Percentiles rank a stretch among this genome's conserved stretches.
These are phyloP conservation scores for Penstemon davidsonii DNA, from an alignment of 257 asterid genomes.

Conservation along the genomic window DNA sequence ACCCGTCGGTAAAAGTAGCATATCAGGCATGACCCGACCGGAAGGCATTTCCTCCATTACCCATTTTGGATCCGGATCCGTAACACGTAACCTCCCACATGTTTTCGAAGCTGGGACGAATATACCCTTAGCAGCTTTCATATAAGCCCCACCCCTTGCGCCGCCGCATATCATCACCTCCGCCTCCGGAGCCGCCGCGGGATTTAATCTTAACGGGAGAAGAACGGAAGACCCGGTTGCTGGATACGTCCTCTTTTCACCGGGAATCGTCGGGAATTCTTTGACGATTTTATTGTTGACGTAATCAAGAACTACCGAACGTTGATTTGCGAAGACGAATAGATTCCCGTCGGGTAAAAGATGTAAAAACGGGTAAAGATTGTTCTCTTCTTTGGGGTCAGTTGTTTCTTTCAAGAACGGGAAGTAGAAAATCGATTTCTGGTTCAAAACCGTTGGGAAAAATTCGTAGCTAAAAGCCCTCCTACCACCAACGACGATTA, in stretches of 20 bases:
- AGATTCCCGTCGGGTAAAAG: slow-evolving; percentile 83
- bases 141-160: slow-evolving; percentile 64
- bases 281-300: slow-evolving; percentile 37
- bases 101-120: slow-evolving; percentile 47
- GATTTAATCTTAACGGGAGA: slow-evolving; percentile 52
- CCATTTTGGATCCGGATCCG: slow-evolving; percentile 69
- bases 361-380: slow-evolving; percentile 80
- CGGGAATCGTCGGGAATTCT: slow-evolving; percentile 64
- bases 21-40: slow-evolving; percentile 82
- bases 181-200: slow-evolving; percentile 37
- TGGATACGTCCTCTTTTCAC: slow-evolving; percentile 72
- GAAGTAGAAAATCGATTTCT: slow-evolving; percentile 24
- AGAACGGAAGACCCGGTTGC: slow-evolving; percentile 80
- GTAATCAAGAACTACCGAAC: slow-evolving; percentile 58
- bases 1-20: slow-evolving; percentile 65
- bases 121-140: slow-evolving; percentile 33
- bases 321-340: slow-evolving; percentile 66
- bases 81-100: slow-evolving; percentile 69
- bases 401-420: slow-evolving; percentile 62
- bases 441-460: slow-evolving; percentile 41
- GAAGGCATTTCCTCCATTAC: slow-evolving; percentile 69
- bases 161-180: slow-evolving; percentile 89
- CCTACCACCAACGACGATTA: slow-evolving; percentile 77
- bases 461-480: slow-evolving; percentile 73
- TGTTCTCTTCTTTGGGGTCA: slow-evolving; percentile 71